Evolutionary conservation across 805 yeast species (phyloP), one percentile per base, ranked within the genome.

Genomic region (Brettanomyces anomalus): DNA sequence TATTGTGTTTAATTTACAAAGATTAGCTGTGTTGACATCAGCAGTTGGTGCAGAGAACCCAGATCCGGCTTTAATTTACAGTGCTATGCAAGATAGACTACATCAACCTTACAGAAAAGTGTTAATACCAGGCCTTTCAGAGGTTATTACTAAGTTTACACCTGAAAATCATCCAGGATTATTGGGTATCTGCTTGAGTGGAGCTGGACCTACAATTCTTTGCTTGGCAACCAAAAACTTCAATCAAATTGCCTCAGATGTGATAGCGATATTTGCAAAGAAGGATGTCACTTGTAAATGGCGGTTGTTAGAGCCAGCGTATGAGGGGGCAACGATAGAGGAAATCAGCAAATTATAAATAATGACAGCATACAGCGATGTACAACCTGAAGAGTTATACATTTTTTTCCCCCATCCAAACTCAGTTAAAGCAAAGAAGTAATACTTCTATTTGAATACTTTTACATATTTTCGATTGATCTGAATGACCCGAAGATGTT

Each of bases 61-160:
- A 34, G 79, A 85, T 57, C 75, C 94, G 26, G 79, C 79, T 45
- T 70, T 89, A 50, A 88, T 93, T 51, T 88, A 84, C 63, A 83
- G 90, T 47, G 86, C 97, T 15, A 93, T 93, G 97, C 95, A 87
- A 66, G 98, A 93, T 64, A 81, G 83, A 57, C 76, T 93, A 33
- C 98, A 93, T 66, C 98, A 93, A 64, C 96, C 97, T n/a, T 93
- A 90, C 72, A 77, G 98, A 58, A 80, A 88, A 57, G 79, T 81
- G 13, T 73, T 90, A 52, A 86, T 93, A 45, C 98, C 98, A 4
- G 98, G 97, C 0, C 72, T 93, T 43, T 71, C 82, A 10, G 87
- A 85, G 48, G 86, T 93, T 39, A 71, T 93, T 52, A 69, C 78
- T 5, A 72, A 83, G 13, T 81, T 93, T 41, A 85, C 94, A 0